Evolutionary conservation across 768 basidiomycete genomes (phyloP), one percentile per base, ranked within the genome.

Genomic region (Mycena epipterygia): DNA sequence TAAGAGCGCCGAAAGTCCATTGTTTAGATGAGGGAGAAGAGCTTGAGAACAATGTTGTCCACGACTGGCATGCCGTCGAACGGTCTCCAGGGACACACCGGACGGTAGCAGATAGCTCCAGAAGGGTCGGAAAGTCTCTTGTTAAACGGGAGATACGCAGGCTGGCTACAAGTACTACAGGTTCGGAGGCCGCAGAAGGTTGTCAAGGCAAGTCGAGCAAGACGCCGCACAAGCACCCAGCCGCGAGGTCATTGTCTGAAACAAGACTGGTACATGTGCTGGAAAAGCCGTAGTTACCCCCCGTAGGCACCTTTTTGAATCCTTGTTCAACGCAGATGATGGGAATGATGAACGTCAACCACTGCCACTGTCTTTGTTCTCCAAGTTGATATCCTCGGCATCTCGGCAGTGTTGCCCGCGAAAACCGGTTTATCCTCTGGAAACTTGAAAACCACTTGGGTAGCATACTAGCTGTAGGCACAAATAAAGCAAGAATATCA

Each of bases 201-300:
- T 51, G 42, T 8, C 42, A 55, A 55, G 52, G 52, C 7, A 53
- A 19, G 52, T 33, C 27, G 53, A 23, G 53, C 53, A 64, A 64
- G 63, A 64, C 53, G 32, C 62, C 63, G 63, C 46, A 64, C 63
- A 56, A 64, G 44, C 16, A 35, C 12, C 42, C 11, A 8, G 4
- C 23, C 33, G 32, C 33, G 51, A 16, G 25, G 9, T 12, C 62
- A 55, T 44, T 53, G 62, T 64, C 41, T 44, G 16, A 11, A 52
- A 63, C 61, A 63, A 52, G 49, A 42, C 37, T 29, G 51, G 23
- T 29, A n/a, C 51, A 53, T 29, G 51, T 49, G 46, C 19, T 53
- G 62, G 5, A 53, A 41, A 49, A 51, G 11, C 19, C 17, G 11
- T 14, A 19, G 14, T 5, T 7, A 23, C 23, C 32, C 33, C 53